A percentile compares a stretch with the other conserved stretches of the same genome.
Conservation (phyloP, 1,139 yeast species). For the Cylindricascospora bacillispora region DNA sequence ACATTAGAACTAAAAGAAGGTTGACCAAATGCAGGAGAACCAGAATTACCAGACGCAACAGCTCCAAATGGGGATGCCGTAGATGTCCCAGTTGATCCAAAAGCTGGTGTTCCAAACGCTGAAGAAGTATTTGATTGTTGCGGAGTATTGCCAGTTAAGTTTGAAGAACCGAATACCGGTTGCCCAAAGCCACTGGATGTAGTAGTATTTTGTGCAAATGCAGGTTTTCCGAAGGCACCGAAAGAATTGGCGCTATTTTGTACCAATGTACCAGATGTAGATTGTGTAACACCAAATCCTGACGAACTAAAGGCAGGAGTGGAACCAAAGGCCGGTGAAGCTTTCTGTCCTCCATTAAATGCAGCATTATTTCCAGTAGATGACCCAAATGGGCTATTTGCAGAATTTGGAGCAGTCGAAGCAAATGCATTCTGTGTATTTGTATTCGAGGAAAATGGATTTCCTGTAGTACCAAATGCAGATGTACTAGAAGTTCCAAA, state of each 20-base stretch:
- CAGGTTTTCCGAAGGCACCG: constrained; percentile 1
- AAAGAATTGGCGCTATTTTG: too few relatives aligned
- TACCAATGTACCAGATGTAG: constrained; percentile 5
- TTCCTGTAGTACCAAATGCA: constrained; percentile 10
- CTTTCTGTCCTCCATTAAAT: too few relatives aligned
- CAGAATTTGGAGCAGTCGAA: constrained; percentile 4
- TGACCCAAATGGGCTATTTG: constrained; percentile 4
- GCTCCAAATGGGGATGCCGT: constrained; percentile 6
- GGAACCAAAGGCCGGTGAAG: constrained; percentile 8
- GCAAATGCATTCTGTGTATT: background rate
- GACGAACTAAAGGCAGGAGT: constrained; percentile 3
- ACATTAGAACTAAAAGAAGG: constrained; percentile 10
- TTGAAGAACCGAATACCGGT: constrained; percentile 3
- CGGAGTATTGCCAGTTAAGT: background rate
- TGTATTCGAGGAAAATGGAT: constrained; percentile 5
- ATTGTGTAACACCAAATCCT: constrained; percentile 11
- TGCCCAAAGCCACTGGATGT: constrained; percentile 4
- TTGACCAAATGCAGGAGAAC: constrained; percentile 1
- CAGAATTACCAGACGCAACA: constrained; percentile 2
- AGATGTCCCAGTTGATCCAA: constrained; percentile 2
- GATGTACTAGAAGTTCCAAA: constrained; percentile 13
- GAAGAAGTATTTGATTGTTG: background rate
- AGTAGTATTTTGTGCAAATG: too few relatives aligned
- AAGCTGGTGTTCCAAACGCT: constrained; percentile 5
- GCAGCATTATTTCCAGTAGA: background rate